Percentiles rank a stretch among this genome's conserved stretches.
These are phyloP conservation scores for Pestalotiopsis sp. DNA, from an alignment of 2,329 filamentous ascomycete species.

Conservation along the genomic window DNA sequence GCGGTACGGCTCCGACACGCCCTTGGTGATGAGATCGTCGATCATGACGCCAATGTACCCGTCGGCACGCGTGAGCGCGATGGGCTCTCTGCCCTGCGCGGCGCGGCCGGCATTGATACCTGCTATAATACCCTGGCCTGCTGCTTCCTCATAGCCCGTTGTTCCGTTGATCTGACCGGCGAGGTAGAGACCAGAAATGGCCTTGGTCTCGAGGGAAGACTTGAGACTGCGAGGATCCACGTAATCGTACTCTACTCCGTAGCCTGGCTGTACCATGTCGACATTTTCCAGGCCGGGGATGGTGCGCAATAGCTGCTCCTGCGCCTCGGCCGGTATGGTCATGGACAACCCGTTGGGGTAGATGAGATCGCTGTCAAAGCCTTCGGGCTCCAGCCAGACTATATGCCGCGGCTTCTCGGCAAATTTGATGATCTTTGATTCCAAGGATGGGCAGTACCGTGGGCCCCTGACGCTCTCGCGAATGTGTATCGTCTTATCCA, in stretches of 20 bases:
- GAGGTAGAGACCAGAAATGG: constrained; percentile 84
- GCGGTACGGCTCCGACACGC: constrained; percentile 93
- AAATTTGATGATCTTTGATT: constrained; percentile 92
- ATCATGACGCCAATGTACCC: constrained; percentile 99
- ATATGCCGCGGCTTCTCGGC: constrained; percentile 79
- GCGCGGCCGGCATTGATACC: constrained; percentile 93
- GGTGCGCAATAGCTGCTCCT: constrained; percentile 82
- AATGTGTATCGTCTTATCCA: constrained; percentile 97
- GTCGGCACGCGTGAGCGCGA: constrained; percentile 78
- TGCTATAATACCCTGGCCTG: constrained; percentile 88
- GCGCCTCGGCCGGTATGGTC: constrained; percentile 88
- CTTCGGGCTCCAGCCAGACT: constrained; percentile 96
- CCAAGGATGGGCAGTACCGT: constrained; percentile 91
- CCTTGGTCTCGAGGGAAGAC: constrained; percentile 91
- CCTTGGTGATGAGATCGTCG: constrained; percentile 95
- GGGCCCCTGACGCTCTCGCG: constrained; percentile 93
- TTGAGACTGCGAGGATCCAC: constrained; percentile 89
- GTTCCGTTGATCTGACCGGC: constrained; percentile 98
- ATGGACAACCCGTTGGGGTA: constrained; percentile 98
- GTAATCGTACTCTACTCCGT: constrained; percentile 98
- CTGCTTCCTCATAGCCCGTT: constrained; percentile 96
- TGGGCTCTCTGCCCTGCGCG: constrained; percentile 64
- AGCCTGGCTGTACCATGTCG: constrained; percentile 90
- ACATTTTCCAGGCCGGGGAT: constrained; percentile 88
- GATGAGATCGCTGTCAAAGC: constrained; percentile 84